Conservation (phyloP, 1,284 basidiomycete species). For the Moesziomyces globuligerus region DNA sequence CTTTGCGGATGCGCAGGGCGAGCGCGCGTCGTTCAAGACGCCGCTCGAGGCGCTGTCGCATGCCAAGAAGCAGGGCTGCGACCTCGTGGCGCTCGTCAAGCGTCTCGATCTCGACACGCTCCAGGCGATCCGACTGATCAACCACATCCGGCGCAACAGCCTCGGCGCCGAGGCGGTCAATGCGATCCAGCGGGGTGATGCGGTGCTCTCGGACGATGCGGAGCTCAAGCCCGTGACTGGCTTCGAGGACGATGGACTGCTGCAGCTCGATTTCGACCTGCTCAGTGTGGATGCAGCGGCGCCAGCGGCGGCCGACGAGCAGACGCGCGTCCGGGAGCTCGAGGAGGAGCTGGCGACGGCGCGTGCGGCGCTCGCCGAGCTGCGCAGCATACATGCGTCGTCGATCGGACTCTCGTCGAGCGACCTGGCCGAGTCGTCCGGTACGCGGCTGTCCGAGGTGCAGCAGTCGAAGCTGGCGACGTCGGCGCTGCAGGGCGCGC, state of each 20-base stretch:
- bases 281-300: neutral
- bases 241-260: conserved; percentile 61
- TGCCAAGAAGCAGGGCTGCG: conserved; percentile 51
- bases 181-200: conserved; percentile 19
- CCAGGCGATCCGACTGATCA: conserved; percentile 63
- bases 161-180: conserved; percentile 8
- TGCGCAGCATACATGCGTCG: conserved; percentile 41
- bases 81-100: conserved; percentile 48
- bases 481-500: conserved; percentile 4
- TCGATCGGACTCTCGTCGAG: conserved; percentile 32
- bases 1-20: conserved; percentile 15
- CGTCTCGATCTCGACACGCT: conserved; percentile 54
- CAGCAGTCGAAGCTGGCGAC: conserved; percentile 21
- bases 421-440: conserved; percentile 20
- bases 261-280: conserved; percentile 61
- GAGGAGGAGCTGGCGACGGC: conserved; percentile 47
- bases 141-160: conserved; percentile 51
- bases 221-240: conserved; percentile 63
- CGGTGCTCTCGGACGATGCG: conserved; percentile 49
- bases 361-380: conserved; percentile 48
- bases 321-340: conserved; percentile 30
- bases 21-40: conserved; percentile 30
- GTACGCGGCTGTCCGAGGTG: neutral
- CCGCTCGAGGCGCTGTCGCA: conserved; percentile 52
- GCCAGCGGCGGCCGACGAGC: neutral